Base-by-base conservation (phyloP, 2,329 filamentous ascomycete species). In the Blastomyces parvus region DNA sequence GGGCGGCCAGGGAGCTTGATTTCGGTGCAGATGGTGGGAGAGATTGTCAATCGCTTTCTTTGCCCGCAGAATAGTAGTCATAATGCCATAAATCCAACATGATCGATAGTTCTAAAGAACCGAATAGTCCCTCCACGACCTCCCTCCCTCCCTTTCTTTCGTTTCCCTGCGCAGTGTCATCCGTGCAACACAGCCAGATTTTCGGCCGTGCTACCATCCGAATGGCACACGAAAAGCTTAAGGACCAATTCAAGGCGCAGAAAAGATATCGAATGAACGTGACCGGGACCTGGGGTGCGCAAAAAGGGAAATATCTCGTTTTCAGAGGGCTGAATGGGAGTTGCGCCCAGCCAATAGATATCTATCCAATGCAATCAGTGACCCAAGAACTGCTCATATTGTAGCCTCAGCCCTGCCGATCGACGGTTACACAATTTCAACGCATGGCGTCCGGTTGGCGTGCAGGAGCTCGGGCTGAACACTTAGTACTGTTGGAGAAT, bases 221-320 rank as follows among this genome's bases (percentile, higher is more conserved):
- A 56, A 22, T 7, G 52, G 30, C 14, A 36, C 30, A n/a, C 52
- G 30, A 56, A 56, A 36, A 56, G 6, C 52, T 22, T 38, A 22
- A 30, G n/a, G 19, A 2, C 33, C 5, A 58, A 36, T 58, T 58
- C 55, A 11, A 58, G 13, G 33, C 19, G n/a, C 13, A 6, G 55
- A 58, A 42, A 38, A 13, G 36, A 22, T 58, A 42, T 42, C 14
- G 13, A 58, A 22, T 36, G 52, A n/a, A 19, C 25, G 52, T 8
- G 5, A 3, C n/a, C 33, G 55, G n/a, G 40, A 8, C 19, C 2
- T 7, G 7, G 33, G n/a, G 33, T 2, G 14, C 7, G 40, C 36
- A 42, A 58, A 56, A 58, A 40, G 17, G 55, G 55, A 58, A 58
- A 58, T 42, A 25, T 19, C 55, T 58, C 55, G 36, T 58, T 58